Percentiles rank a stretch among this genome's conserved stretches.
phyloP scores from a whole-genome alignment of 441 rosid genomes.

The Capsella rubella region DNA sequence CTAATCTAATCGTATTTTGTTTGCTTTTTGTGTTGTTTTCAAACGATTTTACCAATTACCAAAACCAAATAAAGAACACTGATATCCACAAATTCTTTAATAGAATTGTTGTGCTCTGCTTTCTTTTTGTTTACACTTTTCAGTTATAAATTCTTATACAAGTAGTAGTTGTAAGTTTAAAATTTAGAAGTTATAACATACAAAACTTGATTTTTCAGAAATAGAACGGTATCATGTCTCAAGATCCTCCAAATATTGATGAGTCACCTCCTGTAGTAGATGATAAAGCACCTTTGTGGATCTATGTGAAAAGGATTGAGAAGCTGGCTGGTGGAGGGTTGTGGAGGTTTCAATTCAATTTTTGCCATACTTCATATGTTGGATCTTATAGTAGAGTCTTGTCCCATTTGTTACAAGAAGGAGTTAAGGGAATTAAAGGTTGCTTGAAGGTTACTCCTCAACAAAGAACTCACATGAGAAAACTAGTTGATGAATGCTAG shows the following conservation, averaged over 20 bases:
- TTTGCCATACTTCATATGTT: neutral
- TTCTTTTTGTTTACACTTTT: too few relatives aligned
- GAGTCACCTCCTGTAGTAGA: neutral
- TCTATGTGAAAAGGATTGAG: slow-evolving; percentile 2
- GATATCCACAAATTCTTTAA: too few relatives aligned
- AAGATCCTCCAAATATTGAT: neutral
- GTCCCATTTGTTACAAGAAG: neutral
- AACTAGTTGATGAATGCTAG: neutral
- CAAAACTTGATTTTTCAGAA: too few relatives aligned
- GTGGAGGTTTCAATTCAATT: slow-evolving; percentile 9
- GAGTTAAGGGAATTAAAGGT: neutral
- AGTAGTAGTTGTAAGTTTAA: too few relatives aligned
- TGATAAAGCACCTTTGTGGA: slow-evolving; percentile 20
- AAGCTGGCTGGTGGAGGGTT: neutral
- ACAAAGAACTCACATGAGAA: neutral
- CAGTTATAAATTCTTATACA: too few relatives aligned
- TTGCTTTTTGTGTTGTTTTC: too few relatives aligned
- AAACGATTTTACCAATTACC: too few relatives aligned
- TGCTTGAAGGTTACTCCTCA: neutral
- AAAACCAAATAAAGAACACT: too few relatives aligned
- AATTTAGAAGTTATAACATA: too few relatives aligned
- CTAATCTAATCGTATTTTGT: too few relatives aligned
- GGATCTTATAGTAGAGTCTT: slow-evolving; percentile 10
- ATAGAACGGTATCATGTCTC: neutral
- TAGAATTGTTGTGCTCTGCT: too few relatives aligned